Base-by-base conservation (phyloP, 257 asterid species). In the Plantago major region DNA sequence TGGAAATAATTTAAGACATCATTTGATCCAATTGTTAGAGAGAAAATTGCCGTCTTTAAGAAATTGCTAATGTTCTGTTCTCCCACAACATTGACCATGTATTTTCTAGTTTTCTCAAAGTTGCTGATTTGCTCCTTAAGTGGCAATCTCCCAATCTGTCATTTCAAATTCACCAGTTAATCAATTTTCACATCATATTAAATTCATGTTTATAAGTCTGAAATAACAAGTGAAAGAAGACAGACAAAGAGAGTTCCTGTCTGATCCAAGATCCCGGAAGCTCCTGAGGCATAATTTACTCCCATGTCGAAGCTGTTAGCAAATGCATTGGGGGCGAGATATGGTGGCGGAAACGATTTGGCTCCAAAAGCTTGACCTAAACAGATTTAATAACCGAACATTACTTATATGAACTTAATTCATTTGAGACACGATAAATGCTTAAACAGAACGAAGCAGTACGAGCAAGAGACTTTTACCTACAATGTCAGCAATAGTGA, bases 231-330 rank as follows among this genome's bases (percentile, higher is more conserved):
- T 8, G 7, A 1, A 33, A 3, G 37, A 52, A 46, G 9, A 77
- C 81, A 22, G 44, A 82, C 89, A 69, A 80, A 83, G 46, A 78
- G 55, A 67, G 71, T 57, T 58, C 90, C 90, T 0, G 90, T 83
- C 51, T 62, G 64, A 55, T 80, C 84, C 69, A 80, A 72, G 64
- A 83, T 80, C n/a, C 90, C 87, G 0, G 90, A 83, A 67, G 87
- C 82, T 22, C 87, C 90, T 5, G 90, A 83, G 45, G 84, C 90
- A 69, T 80, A 83, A 59, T 83, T 80, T 22, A 78, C 67, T 65
- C 90, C 87, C 38, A 38, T 46, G 37, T 67, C 73, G 12, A 79
- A 66, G 46, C 78, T 77, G 42, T 62, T 58, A 7, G 71, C 49
- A 18, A 69, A 68, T 11, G 77, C 59, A 66, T 75, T 38, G 33